Conservation (phyloP, 2,329 filamentous ascomycete genomes). For the Xylaria sp. region DNA sequence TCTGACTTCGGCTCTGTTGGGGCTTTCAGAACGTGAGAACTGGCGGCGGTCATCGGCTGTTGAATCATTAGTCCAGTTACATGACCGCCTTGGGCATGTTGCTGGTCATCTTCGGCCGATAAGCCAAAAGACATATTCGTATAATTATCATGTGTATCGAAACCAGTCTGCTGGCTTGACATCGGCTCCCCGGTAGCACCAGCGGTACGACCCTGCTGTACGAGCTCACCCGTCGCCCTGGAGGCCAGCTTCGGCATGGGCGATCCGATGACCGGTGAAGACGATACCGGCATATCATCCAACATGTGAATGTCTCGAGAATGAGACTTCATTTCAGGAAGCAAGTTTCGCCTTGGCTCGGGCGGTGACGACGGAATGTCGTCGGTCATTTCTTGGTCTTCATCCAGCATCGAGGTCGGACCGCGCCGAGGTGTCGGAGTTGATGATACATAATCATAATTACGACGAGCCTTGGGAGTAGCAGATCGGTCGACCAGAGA, state of each 20-base stretch:
- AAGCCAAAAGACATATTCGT: background rate
- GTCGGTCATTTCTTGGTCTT: conserved; percentile 45
- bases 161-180: background rate
- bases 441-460: conserved; percentile 49
- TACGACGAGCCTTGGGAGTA: conserved; percentile 42
- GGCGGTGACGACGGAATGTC: conserved; percentile 54
- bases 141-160: background rate
- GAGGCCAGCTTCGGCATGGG: conserved; percentile 30
- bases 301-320: conserved; percentile 38
- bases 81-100: background rate
- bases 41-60: conserved; percentile 18
- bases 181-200: background rate
- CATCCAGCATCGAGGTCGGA: conserved; percentile 43
- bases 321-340: conserved; percentile 48
- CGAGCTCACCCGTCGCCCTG: background rate
- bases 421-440: conserved; percentile 58
- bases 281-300: conserved; percentile 42
- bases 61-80: background rate
- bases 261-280: conserved; percentile 35
- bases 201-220: background rate
- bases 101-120: background rate
- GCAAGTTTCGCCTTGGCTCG: conserved; percentile 47
- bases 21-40: conserved; percentile 15
- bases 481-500: conserved; percentile 28
- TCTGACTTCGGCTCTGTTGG: conserved; percentile 40